A percentile compares a stretch with the other conserved stretches of the same genome.
Conservation (phyloP, 306 rosid species). For the Sechiopsis laciniata region DNA sequence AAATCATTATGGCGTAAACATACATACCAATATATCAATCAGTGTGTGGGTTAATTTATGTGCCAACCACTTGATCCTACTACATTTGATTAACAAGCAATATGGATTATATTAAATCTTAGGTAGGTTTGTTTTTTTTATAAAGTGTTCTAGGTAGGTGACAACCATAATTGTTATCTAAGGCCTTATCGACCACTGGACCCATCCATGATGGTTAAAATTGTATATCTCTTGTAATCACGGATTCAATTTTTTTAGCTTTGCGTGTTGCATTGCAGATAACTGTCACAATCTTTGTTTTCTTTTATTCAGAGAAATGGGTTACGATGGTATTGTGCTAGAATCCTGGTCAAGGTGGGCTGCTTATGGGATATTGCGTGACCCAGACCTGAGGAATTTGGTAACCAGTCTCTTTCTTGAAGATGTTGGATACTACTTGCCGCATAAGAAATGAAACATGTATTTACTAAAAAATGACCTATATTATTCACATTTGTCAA, state of each 20-base stretch:
- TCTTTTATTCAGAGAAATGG: conserved; percentile 69
- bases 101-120: too few relatives aligned
- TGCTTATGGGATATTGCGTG: conserved; percentile 67
- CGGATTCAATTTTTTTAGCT: not conserved
- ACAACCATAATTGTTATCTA: too few relatives aligned
- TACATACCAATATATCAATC: too few relatives aligned
- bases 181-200: too few relatives aligned
- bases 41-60: too few relatives aligned
- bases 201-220: not conserved
- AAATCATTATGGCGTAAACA: not conserved
- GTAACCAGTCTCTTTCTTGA: conserved; percentile 31
- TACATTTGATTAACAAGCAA: too few relatives aligned
- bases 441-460: not conserved
- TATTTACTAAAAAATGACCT: not conserved
- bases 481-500: not conserved
- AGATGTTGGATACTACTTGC: not conserved
- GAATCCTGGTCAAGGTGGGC: conserved; percentile 99
- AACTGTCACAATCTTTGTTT: conserved; percentile 15
- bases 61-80: too few relatives aligned
- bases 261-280: not conserved
- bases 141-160: too few relatives aligned
- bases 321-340: conserved; percentile 83
- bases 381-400: conserved; percentile 60
- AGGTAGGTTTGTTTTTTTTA: too few relatives aligned
- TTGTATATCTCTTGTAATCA: not conserved